Conservation (phyloP, 352 stramenopile species). For the Phytopythium vexans region DNA sequence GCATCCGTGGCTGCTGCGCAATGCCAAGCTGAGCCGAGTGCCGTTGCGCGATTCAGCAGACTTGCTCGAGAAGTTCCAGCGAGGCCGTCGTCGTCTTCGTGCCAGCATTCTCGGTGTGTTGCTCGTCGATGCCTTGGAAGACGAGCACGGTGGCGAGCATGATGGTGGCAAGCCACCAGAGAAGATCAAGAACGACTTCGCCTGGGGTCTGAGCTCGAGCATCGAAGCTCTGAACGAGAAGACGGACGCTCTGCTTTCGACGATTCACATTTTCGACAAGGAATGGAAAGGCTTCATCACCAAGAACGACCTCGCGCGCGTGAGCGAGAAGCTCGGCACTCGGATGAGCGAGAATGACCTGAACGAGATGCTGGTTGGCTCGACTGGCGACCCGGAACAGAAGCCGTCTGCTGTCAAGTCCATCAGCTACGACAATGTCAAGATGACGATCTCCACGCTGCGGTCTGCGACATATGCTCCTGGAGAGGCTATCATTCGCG, state of each 20-base stretch:
- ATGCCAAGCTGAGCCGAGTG: slow-evolving; percentile 44
- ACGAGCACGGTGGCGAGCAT: slow-evolving; percentile 24
- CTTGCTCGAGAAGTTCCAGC: slow-evolving; percentile 76
- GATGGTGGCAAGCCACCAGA: slow-evolving; percentile 23
- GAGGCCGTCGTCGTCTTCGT: slow-evolving; percentile 65
- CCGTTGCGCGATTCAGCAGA: slow-evolving; percentile 70
- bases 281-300: slow-evolving; percentile 83
- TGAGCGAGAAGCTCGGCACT: slow-evolving; percentile 68
- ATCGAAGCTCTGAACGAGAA: slow-evolving; percentile 66
- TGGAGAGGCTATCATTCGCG: slow-evolving; percentile 70
- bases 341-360: slow-evolving; percentile 72
- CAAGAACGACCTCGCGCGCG: slow-evolving; percentile 67
- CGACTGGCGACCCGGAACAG: slow-evolving; percentile 70
- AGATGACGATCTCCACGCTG: slow-evolving; percentile 78
- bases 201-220: slow-evolving; percentile 73
- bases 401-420: slow-evolving; percentile 41
- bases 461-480: slow-evolving; percentile 61
- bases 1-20: slow-evolving; percentile 69
- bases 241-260: slow-evolving; percentile 60
- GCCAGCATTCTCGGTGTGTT: slow-evolving; percentile 78
- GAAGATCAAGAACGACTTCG: slow-evolving; percentile 40
- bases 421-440: slow-evolving; percentile 78
- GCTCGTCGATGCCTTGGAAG: slow-evolving; percentile 53
- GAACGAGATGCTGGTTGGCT: slow-evolving; percentile 81
- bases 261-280: slow-evolving; percentile 72